phyloP scores from a whole-genome alignment of 352 stramenopile genomes.

The Heterotrichella gracilis region DNA sequence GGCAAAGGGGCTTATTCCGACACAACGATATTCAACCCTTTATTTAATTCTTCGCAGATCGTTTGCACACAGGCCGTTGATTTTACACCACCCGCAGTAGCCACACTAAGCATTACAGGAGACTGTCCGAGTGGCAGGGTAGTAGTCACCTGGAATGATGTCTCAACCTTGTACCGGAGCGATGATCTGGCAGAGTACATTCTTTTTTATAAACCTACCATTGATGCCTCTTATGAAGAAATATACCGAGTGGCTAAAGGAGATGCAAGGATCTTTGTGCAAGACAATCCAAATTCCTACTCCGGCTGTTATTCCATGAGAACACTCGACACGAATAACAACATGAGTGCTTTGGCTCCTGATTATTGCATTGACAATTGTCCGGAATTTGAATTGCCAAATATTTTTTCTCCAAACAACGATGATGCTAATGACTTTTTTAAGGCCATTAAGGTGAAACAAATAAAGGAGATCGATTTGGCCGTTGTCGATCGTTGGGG shows the following conservation, averaged over 20 bases:
- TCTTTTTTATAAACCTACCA: neutral
- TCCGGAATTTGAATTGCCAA: neutral
- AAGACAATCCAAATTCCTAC: neutral
- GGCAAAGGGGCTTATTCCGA: neutral
- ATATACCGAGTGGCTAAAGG: no score
- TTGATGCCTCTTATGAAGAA: neutral
- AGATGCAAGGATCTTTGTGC: no score
- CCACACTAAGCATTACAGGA: neutral
- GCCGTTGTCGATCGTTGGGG: neutral
- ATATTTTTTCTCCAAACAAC: conserved; percentile 2
- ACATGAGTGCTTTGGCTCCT: neutral
- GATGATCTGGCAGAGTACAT: neutral
- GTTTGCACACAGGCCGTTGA: neutral
- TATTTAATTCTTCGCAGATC: neutral
- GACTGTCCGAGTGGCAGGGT: neutral
- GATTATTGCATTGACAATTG: conserved; percentile 2
- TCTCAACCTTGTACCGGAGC: neutral
- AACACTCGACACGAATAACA: neutral
- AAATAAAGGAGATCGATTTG: conserved; percentile 2
- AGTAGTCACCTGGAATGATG: neutral
- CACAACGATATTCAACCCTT: neutral
- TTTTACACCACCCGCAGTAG: neutral
- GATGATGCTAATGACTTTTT: neutral
- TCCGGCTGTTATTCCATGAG: neutral
- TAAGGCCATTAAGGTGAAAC: neutral